Evolutionary conservation across 176 grass and related monocot genomes (phyloP).

Genomic region (Hyparrhenia diplandra): DNA sequence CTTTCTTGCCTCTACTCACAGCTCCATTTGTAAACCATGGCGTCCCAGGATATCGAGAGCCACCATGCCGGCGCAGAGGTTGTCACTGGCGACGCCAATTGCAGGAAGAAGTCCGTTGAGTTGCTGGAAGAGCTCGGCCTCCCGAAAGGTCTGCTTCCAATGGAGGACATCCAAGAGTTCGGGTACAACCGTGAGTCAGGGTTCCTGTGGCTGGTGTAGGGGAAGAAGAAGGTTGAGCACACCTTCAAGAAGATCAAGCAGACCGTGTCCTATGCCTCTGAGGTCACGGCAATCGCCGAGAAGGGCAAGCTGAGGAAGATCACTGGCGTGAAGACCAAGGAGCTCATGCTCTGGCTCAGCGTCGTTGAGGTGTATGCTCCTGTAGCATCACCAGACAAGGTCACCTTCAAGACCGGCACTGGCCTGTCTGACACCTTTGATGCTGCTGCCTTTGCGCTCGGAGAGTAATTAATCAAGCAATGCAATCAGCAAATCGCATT

Average conservation of each 20-base stretch:
- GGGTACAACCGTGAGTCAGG: neutral
- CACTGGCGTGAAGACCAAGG: conserved; percentile 25
- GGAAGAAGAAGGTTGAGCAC: conserved; percentile 35
- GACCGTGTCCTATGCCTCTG: neutral
- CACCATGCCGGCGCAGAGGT: no score
- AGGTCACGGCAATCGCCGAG: neutral
- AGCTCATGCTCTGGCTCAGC: conserved; percentile 35
- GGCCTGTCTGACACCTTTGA: neutral
- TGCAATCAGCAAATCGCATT: no score
- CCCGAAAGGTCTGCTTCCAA: conserved; percentile 26
- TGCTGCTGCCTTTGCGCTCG: neutral
- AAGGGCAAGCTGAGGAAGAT: conserved; percentile 19
- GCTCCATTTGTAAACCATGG: no score
- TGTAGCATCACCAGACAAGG: neutral
- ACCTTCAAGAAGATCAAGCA: conserved; percentile 40
- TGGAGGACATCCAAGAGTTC: conserved; percentile 26
- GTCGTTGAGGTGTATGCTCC: conserved; percentile 1
- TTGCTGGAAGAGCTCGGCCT: conserved; percentile 28
- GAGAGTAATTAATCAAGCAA: no score
- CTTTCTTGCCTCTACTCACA: no score
- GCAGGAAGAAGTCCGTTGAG: conserved; percentile 10
- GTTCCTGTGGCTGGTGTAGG: conserved; percentile 36
- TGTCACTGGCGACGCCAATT: neutral
- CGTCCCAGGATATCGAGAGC: no score
- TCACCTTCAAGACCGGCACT: conserved; percentile 17